These are phyloP conservation scores for Globisporangium canariense DNA, from an alignment of 352 stramenopile species.

Conservation along the genomic window DNA sequence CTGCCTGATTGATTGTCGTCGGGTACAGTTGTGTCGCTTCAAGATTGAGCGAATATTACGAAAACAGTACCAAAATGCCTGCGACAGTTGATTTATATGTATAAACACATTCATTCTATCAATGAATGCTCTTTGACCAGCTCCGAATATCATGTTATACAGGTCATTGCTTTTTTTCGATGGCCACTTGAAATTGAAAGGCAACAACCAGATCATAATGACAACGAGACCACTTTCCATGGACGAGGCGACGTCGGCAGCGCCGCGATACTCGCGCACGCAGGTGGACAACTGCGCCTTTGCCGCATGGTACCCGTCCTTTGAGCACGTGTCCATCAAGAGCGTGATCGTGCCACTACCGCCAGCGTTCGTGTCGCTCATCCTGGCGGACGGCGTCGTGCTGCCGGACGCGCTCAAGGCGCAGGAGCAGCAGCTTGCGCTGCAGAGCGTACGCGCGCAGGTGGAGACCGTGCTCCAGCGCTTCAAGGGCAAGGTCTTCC, in stretches of 20 bases:
- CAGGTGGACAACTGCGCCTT: slow-evolving; percentile 86
- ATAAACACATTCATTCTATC: background rate
- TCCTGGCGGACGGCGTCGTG: slow-evolving; percentile 69
- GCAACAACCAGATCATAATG: background rate
- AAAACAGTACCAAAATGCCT: background rate
- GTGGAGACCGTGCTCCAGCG: slow-evolving; percentile 62
- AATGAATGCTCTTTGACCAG: background rate
- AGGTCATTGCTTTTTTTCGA: background rate
- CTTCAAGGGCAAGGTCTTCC: slow-evolving; percentile 71
- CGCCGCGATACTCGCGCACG: slow-evolving; percentile 48
- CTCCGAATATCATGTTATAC: background rate
- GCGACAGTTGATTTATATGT: background rate
- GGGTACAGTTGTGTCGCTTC: slow-evolving; percentile 6
- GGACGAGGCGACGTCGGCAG: slow-evolving; percentile 1
- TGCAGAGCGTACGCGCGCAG: slow-evolving; percentile 40
- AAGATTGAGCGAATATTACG: background rate
- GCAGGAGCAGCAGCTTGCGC: slow-evolving; percentile 30
- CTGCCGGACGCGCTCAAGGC: slow-evolving; percentile 28
- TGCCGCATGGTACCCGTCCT: slow-evolving; percentile 57
- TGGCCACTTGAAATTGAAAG: slow-evolving; percentile 4
- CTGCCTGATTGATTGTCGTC: background rate
- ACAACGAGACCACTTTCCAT: background rate
- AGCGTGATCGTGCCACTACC: slow-evolving; percentile 51
- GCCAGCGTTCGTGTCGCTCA: slow-evolving; percentile 46
- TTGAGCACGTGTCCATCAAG: slow-evolving; percentile 65